Evolutionary conservation across 2,329 filamentous ascomycete genomes (phyloP).

Genomic region (Aspergillus pseudotamarii): DNA sequence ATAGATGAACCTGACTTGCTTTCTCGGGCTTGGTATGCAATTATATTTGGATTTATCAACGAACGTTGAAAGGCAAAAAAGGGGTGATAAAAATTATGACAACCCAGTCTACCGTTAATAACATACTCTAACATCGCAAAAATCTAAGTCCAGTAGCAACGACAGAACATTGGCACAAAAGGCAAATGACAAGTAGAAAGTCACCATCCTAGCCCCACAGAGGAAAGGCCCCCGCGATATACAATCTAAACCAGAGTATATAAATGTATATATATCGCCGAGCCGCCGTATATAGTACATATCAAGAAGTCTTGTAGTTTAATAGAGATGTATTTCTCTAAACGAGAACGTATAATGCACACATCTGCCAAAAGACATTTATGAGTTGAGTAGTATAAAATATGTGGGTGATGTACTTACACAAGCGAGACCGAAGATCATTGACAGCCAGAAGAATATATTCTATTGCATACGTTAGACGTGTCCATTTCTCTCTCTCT

Average conservation of each 20-base stretch:
- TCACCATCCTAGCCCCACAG: neutral
- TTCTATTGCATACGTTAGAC: constrained; percentile 52
- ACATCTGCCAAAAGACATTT: constrained; percentile 48
- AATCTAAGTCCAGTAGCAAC: neutral
- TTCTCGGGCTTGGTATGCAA: neutral
- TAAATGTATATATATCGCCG: neutral
- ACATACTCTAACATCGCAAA: neutral
- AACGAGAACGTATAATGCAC: constrained; percentile 62
- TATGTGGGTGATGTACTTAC: constrained; percentile 54
- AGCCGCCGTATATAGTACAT: constrained; percentile 2
- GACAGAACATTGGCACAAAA: neutral
- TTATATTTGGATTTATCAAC: neutral
- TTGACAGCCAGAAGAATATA: constrained; percentile 86
- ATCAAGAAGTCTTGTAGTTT: neutral
- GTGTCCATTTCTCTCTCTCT: neutral
- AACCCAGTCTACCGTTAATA: neutral
- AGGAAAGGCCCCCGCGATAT: too few relatives aligned
- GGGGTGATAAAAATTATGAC: neutral
- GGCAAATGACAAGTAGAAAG: neutral
- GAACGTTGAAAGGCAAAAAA: neutral
- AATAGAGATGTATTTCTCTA: constrained; percentile 26
- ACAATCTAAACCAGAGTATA: neutral
- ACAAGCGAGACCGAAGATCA: constrained; percentile 83
- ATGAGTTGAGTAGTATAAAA: neutral
- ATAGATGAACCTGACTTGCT: neutral